Evolutionary conservation across 176 grass and related monocot species (phyloP).

Genomic region (Hordeum vulgare): DNA sequence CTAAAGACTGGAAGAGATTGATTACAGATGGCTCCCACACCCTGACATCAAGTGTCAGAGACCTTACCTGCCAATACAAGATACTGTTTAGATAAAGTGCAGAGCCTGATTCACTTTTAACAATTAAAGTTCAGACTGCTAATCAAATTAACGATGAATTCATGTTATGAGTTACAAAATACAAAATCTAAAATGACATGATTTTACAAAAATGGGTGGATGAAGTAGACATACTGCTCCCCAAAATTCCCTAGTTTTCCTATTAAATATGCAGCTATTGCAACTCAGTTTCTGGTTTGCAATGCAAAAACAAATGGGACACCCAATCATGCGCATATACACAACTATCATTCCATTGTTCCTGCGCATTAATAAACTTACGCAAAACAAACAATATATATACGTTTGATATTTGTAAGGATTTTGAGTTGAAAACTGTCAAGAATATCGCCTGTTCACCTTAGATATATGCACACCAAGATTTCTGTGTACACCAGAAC

Average conservation of each 20-base stretch:
- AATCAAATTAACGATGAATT: background rate
- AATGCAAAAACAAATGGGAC: background rate
- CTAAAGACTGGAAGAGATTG: conserved; percentile 92
- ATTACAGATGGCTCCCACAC: conserved; percentile 97
- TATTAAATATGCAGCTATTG: background rate
- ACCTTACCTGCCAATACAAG: conserved; percentile 73
- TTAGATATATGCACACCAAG: conserved; percentile 99
- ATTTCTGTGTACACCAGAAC: conserved; percentile 97
- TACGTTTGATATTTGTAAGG: background rate
- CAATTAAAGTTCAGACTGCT: conserved; percentile 10
- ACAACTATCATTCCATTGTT: background rate
- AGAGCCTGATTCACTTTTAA: background rate
- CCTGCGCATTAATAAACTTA: background rate
- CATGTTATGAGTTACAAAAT: background rate
- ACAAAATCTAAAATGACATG: background rate
- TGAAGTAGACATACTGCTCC: background rate
- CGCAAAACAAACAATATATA: background rate
- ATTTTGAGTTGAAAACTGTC: conserved; percentile 10
- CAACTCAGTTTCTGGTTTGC: background rate
- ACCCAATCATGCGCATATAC: background rate
- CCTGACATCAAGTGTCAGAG: conserved; percentile 97
- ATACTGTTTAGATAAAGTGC: conserved; percentile 17
- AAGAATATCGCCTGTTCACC: conserved; percentile 34
- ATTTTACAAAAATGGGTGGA: background rate
- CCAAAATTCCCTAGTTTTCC: background rate